Evolutionary conservation across 805 yeast species (phyloP).

Genomic region (Saccharomycopsis oosterbeekiorum): DNA sequence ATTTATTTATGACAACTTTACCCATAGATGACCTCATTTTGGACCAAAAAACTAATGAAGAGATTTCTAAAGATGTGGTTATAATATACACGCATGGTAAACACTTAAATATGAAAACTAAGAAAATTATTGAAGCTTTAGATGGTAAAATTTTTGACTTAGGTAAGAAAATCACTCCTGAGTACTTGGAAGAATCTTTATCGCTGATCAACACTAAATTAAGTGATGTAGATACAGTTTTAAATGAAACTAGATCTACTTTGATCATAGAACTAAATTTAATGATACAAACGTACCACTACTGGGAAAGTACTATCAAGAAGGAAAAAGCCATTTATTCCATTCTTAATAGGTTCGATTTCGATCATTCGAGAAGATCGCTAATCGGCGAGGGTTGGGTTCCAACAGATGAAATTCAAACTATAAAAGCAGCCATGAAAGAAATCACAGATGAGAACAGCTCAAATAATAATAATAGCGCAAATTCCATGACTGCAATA

Average conservation of each 20-base stretch:
- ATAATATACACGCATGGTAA: slow-evolving; percentile 89
- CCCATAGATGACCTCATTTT: slow-evolving; percentile 63
- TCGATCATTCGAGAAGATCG: slow-evolving; percentile 75
- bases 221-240: slow-evolving; percentile 48
- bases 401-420: slow-evolving; percentile 64
- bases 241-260: slow-evolving; percentile 56
- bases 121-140: slow-evolving; percentile 78
- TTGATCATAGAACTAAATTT: slow-evolving; percentile 69
- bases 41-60: slow-evolving; percentile 47
- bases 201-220: slow-evolving; percentile 37
- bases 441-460: slow-evolving; percentile 43
- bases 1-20: slow-evolving; percentile 64
- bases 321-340: slow-evolving; percentile 80
- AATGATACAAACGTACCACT: slow-evolving; percentile 61
- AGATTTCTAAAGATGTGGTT: slow-evolving; percentile 68
- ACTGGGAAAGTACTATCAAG: slow-evolving; percentile 60
- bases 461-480: slow-evolving; percentile 15
- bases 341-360: slow-evolving; percentile 68
- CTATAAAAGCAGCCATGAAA: slow-evolving; percentile 58
- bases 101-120: slow-evolving; percentile 58
- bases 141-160: slow-evolving; percentile 71
- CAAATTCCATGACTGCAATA: slow-evolving; percentile 30
- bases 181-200: slow-evolving; percentile 28
- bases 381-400: slow-evolving; percentile 96
- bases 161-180: slow-evolving; percentile 31